Evolutionary conservation across 441 rosid species (phyloP).

Genomic region (Populus hybrid): DNA sequence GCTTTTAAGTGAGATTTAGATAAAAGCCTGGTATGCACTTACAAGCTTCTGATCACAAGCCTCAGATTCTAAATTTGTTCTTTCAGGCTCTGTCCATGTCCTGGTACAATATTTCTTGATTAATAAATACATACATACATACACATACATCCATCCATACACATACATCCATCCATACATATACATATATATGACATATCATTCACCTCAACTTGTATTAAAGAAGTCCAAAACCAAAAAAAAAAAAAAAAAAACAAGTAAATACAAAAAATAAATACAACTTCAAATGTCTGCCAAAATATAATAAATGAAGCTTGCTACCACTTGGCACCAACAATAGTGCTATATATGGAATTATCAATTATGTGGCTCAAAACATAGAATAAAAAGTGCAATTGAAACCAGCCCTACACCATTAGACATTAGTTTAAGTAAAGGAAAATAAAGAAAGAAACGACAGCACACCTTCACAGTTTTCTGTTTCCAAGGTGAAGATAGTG

Average conservation of each 20-base stretch:
- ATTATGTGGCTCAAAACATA: background rate
- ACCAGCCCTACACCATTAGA: background rate
- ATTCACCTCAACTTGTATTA: background rate
- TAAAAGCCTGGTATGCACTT: slow-evolving; percentile 25
- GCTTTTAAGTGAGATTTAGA: background rate
- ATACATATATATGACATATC: background rate
- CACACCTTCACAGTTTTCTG: background rate
- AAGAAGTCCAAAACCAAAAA: background rate
- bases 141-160: background rate
- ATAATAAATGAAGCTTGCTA: slow-evolving; percentile 6
- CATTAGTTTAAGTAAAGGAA: background rate
- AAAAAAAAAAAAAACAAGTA: too few species aligned
- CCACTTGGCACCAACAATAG: background rate
- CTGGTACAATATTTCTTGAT: slow-evolving; percentile 33
- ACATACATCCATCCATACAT: too few species aligned
- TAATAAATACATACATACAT: background rate
- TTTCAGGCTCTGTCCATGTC: slow-evolving; percentile 42
- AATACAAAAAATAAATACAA: background rate
- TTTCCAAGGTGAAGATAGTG: slow-evolving; percentile 15
- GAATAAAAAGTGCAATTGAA: background rate
- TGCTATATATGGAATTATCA: background rate
- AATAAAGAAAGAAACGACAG: background rate
- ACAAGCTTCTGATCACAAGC: slow-evolving; percentile 40
- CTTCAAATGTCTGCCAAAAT: background rate
- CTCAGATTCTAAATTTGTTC: slow-evolving; percentile 16